These are phyloP conservation scores for Dovyalis caffra DNA, from an alignment of 345 rosid genomes.

Conservation along the genomic window DNA sequence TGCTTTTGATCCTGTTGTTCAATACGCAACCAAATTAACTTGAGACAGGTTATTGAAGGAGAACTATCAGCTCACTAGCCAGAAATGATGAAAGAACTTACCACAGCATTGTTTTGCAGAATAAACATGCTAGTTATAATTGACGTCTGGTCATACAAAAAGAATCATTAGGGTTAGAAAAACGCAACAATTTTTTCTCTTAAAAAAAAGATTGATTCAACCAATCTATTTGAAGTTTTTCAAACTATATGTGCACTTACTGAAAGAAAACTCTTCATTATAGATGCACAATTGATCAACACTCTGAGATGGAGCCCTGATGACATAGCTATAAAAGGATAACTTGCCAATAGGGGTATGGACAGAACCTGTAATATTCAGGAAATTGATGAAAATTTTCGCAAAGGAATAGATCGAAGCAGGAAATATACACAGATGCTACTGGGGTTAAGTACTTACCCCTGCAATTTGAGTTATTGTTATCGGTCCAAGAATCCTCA, in stretches of 20 bases:
- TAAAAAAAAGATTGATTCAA: not conserved
- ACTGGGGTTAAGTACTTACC: conserved; percentile 36
- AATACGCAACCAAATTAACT: too few species aligned
- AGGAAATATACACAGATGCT: not conserved
- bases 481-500: conserved; percentile 67
- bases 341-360: conserved; percentile 58
- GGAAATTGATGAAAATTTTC: conserved; percentile 5
- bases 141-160: conserved; percentile 29
- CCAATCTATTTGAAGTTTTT: not conserved
- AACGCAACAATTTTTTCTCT: not conserved
- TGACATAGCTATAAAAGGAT: conserved; percentile 60
- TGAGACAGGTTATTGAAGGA: not conserved
- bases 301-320: conserved; percentile 61
- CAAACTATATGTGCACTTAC: conserved; percentile 38
- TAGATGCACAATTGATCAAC: conserved; percentile 58
- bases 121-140: conserved; percentile 54
- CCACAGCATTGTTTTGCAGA: conserved; percentile 65
- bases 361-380: conserved; percentile 51
- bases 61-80: not conserved
- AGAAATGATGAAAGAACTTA: conserved; percentile 12
- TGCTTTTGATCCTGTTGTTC: conserved; percentile 47
- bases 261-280: conserved; percentile 55
- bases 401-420: not conserved
- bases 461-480: conserved; percentile 52
- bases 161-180: not conserved